Conservation (phyloP, 805 yeast species). For the Yarrowia porcina region DNA sequence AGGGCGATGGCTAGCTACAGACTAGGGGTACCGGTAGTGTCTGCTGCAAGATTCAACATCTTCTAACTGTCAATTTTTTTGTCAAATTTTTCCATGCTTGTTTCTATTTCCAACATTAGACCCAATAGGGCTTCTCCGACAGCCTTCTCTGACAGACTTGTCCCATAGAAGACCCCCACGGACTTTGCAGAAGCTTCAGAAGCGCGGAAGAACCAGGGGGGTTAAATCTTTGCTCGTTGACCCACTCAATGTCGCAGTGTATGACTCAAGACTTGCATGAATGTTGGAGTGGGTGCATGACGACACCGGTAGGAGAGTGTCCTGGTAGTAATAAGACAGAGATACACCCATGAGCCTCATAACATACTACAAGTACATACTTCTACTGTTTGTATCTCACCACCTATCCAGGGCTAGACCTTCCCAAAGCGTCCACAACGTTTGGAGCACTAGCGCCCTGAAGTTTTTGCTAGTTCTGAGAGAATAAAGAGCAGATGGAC, state of each 20-base stretch:
- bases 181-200: not conserved
- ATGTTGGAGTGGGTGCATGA: no score
- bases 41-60: no score
- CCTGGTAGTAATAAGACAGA: no score
- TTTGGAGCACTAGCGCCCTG: not conserved
- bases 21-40: no score
- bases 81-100: not conserved
- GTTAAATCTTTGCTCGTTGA: not conserved
- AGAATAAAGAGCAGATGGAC: not conserved
- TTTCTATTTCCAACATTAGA: not conserved
- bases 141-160: no score
- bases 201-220: not conserved
- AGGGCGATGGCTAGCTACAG: no score
- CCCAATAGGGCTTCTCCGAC: not conserved
- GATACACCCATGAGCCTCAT: no score
- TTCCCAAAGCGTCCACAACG: not conserved
- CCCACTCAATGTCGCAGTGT: not conserved
- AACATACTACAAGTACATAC: no score
- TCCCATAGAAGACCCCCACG: not conserved
- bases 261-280: not conserved
- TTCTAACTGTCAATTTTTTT: no score
- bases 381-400: no score
- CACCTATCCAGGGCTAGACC: not conserved
- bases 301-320: no score
- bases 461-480: not conserved